Base-by-base conservation (phyloP, 192 early-diverging fungal genomes). In the Coemansia sp. region DNA sequence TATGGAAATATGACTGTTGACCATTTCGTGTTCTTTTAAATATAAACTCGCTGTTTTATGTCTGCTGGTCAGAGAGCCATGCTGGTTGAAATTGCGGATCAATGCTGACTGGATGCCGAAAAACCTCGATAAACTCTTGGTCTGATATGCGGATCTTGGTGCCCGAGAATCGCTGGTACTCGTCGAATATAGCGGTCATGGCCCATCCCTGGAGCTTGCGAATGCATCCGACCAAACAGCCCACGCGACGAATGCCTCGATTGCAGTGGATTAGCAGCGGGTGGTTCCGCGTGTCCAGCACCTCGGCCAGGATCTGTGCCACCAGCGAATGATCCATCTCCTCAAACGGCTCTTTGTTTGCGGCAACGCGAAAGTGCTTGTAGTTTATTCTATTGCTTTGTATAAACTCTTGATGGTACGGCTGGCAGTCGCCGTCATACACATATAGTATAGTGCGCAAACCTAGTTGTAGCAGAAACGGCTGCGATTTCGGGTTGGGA, bases 161-260 rank as follows among this genome's bases (percentile, higher is more conserved):
- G 24, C 93, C 96, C 14, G 96, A 91, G 62, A 98, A 98, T 41
- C 94, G 75, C 48, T 93, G 81, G 68, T 97, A 98, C 80, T 98
- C 97, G 82, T 95, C 94, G 85, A 97, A 98, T 14, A 96, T 97
- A 5, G 91, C 89, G 0, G 97, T 93, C 87, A 96, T 88, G 17
- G 94, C 93, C 97, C 97, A 98, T 50, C 87, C 87, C 61, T 97
- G 94, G 50, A 96, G 83, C 73, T 96, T 97, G 22, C 97, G 78
- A 14, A 98, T 82, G 62, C 94, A 96, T 3, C 95, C 95, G 17
- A 98, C 88, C 22, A 98, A 56, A 67, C 95, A 98, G 5, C 94
- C 97, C 19, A 96, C 89, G 11, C 97, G 87, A 65, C 95, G 89
- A 67, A 94, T 97, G 50, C 95, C 96, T 24, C 95, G 90, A 62